Base-by-base conservation (phyloP, 2,329 filamentous ascomycete species). In the Rutstroemia sp. region DNA sequence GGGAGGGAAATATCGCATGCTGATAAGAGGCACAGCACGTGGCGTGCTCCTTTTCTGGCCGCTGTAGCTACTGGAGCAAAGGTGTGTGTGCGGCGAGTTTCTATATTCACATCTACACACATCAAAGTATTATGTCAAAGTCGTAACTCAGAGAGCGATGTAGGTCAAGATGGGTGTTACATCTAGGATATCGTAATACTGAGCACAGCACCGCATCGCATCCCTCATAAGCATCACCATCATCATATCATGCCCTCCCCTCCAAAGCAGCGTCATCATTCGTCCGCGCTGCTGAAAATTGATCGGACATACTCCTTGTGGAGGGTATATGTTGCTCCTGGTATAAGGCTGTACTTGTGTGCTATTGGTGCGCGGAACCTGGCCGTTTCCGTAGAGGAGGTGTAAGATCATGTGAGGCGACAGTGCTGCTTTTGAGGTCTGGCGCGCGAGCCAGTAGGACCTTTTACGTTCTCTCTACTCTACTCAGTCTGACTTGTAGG, bases 351-450 rank as follows among this genome's bases (percentile, higher is more conserved):
- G 42, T 45, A 45, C 44, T 21, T 50, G 44, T n/a, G n/a, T 19
- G 16, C 42, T 44, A 60, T 60, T 58, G 52, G 58, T 23, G 48
- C 56, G 58, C 56, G 58, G 57, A 60, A 56, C 27, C 39, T 54
- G 54, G 49, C 48, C 42, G 50, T 44, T 38, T 52, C 46, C 30
- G 56, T 42, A 41, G 39, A 25, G 47, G 45, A 57, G 21, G 49
- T 53, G 51, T 42, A 41, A 54, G 42, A 51, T 57, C 48, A 58
- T 52, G 57, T 51, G 49, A 56, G 51, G 49, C 37, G 46, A 48
- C 25, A 51, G 21, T 48, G 55, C 50, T 57, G 54, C 57, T 52
- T 58, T 51, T 34, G 41, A 53, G 41, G 21, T 53, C 25, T 23
- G 8, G 16, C 17, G 27, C 23, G 14, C 14, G n/a, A 34, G 25